Percentiles rank a stretch among this genome's conserved stretches.
Conservation (phyloP, 805 yeast genomes). For the Candida multigemmis region DNA sequence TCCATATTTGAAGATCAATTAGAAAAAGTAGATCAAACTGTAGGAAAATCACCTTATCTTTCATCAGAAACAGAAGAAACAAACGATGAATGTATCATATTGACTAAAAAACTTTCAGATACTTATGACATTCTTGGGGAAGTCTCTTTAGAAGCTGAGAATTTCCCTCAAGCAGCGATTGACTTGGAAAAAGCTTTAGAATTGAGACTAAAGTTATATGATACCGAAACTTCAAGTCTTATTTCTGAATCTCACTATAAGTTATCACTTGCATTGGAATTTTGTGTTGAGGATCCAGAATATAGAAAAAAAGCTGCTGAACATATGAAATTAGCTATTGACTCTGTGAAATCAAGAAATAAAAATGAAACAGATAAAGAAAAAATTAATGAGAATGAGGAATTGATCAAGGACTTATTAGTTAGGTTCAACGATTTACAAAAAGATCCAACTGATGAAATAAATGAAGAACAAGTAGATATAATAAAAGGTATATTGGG, state of each 20-base stretch:
- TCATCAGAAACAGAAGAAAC: conserved; percentile 20
- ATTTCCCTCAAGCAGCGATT: conserved; percentile 66
- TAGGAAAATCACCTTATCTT: conserved; percentile 18
- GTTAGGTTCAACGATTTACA: conserved; percentile 47
- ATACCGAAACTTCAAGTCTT: conserved; percentile 40
- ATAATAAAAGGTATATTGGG: conserved; percentile 53
- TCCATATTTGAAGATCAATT: conserved; percentile 46
- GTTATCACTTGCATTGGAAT: conserved; percentile 71
- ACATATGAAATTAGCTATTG: conserved; percentile 46
- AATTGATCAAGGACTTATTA: conserved; percentile 45
- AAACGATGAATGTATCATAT: conserved; percentile 19
- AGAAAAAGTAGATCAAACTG: conserved; percentile 9
- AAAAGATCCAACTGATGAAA: conserved; percentile 40
- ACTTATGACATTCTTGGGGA: conserved; percentile 80
- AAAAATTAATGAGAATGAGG: conserved; percentile 33
- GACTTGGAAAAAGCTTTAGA: conserved; percentile 57
- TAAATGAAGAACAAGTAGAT: conserved; percentile 41
- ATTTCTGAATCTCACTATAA: conserved; percentile 78
- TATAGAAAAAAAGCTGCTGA: conserved; percentile 43
- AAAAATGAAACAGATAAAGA: conserved; percentile 31
- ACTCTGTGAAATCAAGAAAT: conserved; percentile 29
- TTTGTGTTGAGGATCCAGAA: conserved; percentile 43
- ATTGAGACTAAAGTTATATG: conserved; percentile 43
- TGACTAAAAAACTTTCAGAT: conserved; percentile 55
- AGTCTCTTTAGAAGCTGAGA: conserved; percentile 82